phyloP scores from a whole-genome alignment of 192 early-diverging fungal genomes.

The Entomortierella lignicola region DNA sequence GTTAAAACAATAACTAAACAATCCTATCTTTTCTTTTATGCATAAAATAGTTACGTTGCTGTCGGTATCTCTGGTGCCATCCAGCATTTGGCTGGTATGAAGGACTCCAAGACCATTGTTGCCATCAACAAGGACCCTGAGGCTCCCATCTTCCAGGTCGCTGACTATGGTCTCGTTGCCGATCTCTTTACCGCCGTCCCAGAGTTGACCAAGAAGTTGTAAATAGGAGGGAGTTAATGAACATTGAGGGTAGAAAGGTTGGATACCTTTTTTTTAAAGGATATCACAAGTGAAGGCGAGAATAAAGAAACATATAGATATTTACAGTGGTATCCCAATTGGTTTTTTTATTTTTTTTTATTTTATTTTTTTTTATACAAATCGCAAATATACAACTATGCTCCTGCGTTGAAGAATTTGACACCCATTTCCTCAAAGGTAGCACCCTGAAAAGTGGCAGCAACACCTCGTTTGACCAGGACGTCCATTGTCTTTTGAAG shows the following conservation, averaged over 20 bases:
- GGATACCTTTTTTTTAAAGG: too few species aligned
- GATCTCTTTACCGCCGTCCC: conserved; percentile 95
- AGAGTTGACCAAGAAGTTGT: conserved; percentile 91
- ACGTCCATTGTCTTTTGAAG: conserved; percentile 84
- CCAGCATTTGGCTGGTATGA: conserved; percentile 98
- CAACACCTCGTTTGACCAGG: conserved; percentile 83
- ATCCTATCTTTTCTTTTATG: background rate
- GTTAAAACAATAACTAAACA: too few species aligned
- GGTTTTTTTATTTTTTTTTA: too few species aligned
- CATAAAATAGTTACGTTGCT: conserved; percentile 85
- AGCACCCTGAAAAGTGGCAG: conserved; percentile 80
- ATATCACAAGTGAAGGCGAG: too few species aligned
- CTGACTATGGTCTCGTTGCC: conserved; percentile 95
- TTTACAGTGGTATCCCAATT: too few species aligned
- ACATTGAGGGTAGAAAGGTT: too few species aligned
- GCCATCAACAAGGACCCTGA: conserved; percentile 99
- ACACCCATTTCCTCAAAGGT: conserved; percentile 82
- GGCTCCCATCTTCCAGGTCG: conserved; percentile 97
- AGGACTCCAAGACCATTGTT: conserved; percentile 98
- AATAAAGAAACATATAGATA: too few species aligned
- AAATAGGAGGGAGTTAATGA: conserved; percentile 29
- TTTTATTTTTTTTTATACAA: too few species aligned
- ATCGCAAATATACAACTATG: background rate
- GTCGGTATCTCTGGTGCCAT: conserved; percentile 98
- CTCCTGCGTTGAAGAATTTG: conserved; percentile 78